Base-by-base conservation (phyloP, 2,329 filamentous ascomycete genomes). In the Ophiostoma perfectum region DNA sequence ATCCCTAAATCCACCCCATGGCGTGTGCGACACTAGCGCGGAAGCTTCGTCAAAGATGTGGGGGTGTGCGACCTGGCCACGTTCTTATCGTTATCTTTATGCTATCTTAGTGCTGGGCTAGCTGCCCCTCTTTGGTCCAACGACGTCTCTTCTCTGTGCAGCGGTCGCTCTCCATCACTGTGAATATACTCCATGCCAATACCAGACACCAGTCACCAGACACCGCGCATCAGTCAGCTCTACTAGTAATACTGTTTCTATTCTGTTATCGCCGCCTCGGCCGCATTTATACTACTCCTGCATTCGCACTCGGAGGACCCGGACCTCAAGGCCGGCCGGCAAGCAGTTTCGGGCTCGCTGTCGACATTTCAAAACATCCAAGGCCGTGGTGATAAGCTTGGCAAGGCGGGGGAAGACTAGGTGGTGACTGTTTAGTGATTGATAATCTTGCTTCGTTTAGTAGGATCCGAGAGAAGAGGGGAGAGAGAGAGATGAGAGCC, bases 1-100 rank as follows among this genome's bases (percentile, higher is more conserved):
- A 60, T 41, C 58, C 58, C n/a, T 62, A 62, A 14, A 7, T 36
- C 11, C 55, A 62, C 55, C 36, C 55, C 55, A 39, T 12, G 38
- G 60, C 60, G 38, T 64, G 16, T 64, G 39, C 16, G 38, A 18
- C 62, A 64, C 49, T 55, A 55, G 49, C 49, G 49, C 49, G n/a
- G 42, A 55, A 55, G n/a, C 49, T 11, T 55, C 49, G 18, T 36
- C 49, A 9, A 27, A 55, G 6, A 11, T 55, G n/a, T 55, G 49
- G 49, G 49, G 49, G 49, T 55, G n/a, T 7, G 49, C 49, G 18
- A 55, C 18, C 49, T 8, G 18, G 18, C 49, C 49, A 55, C 49
- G 49, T 55, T 55, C 41, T 44, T 36, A 27, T 27, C 39, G 16
- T 64, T 67, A 67, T 67, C 60, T 67, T 55, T 55, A 67, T 12